Percentiles rank a stretch among this genome's conserved stretches.
These are phyloP conservation scores for Taphrina flavorubra DNA, from an alignment of 1,139 yeast species.

Conservation along the genomic window DNA sequence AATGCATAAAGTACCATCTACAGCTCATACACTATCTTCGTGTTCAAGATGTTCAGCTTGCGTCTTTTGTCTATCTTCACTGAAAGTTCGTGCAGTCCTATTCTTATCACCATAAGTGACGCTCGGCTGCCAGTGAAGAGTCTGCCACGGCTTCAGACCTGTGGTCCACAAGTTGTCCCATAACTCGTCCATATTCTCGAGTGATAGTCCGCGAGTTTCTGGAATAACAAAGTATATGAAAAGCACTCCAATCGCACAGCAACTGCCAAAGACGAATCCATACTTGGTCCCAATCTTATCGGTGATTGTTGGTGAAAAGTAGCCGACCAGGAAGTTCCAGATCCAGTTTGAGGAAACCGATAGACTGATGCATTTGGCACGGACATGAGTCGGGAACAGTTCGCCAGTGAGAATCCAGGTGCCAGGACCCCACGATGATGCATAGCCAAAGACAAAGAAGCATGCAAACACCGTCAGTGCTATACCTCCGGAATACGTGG, in stretches of 20 bases:
- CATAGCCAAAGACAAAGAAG: slow-evolving; percentile 72
- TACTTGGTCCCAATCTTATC: slow-evolving; percentile 60
- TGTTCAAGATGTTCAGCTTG: slow-evolving; percentile 7
- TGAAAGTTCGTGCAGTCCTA: background rate
- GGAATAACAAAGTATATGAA: slow-evolving; percentile 61
- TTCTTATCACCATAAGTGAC: background rate
- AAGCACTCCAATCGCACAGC: slow-evolving; percentile 50
- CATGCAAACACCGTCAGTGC: slow-evolving; percentile 67
- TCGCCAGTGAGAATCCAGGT: slow-evolving; percentile 80
- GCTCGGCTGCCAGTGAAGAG: slow-evolving; percentile 12
- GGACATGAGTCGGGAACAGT: slow-evolving; percentile 69
- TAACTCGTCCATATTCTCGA: slow-evolving; percentile 78
- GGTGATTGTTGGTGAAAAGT: slow-evolving; percentile 72
- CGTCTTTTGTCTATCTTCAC: background rate
- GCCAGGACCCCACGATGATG: slow-evolving; percentile 81
- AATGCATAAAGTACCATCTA: too few relatives aligned
- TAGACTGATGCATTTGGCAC: slow-evolving; percentile 76
- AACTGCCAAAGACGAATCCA: slow-evolving; percentile 76
- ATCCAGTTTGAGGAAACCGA: slow-evolving; percentile 80
- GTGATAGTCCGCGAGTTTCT: slow-evolving; percentile 84
- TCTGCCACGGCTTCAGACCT: slow-evolving; percentile 13
- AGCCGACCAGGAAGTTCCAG: slow-evolving; percentile 74
- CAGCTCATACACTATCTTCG: background rate
- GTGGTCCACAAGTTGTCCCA: slow-evolving; percentile 16
- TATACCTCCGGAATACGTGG: slow-evolving; percentile 45